A percentile compares a stretch with the other conserved stretches of the same genome.
phyloP scores from a whole-genome alignment of 768 basidiomycete genomes.

The Phlebiopsis gigantea region DNA sequence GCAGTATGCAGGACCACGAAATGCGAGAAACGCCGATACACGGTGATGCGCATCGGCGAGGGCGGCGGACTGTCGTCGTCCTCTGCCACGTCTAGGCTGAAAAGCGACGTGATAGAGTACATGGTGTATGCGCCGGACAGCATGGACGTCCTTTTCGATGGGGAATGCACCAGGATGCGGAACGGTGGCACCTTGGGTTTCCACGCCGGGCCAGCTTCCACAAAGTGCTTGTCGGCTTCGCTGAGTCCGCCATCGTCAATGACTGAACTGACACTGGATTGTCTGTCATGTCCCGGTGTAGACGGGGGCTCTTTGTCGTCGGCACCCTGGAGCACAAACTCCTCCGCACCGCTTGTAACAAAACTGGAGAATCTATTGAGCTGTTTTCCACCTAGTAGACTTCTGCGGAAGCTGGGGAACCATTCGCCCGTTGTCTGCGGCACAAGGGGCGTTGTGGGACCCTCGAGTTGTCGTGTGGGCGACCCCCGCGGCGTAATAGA shows the following conservation, averaged over 20 bases:
- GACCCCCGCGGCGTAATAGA: conserved; percentile 48
- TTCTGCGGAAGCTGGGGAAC: conserved; percentile 67
- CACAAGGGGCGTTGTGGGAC: conserved; percentile 29
- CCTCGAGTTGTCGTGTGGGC: conserved; percentile 19
- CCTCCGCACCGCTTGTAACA: conserved; percentile 82
- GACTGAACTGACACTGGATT: conserved; percentile 32
- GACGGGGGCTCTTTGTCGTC: conserved; percentile 28
- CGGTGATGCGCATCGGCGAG: conserved; percentile 57
- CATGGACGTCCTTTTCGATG: conserved; percentile 64
- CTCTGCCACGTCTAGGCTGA: conserved; percentile 32
- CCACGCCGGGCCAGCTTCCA: conserved; percentile 63
- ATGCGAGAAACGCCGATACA: conserved; percentile 79
- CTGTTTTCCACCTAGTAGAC: conserved; percentile 70
- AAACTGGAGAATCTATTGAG: conserved; percentile 84
- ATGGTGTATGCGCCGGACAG: conserved; percentile 70
- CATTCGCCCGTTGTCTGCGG: conserved; percentile 74
- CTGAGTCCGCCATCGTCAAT: conserved; percentile 19
- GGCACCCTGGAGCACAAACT: conserved; percentile 70
- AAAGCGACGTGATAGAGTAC: conserved; percentile 74
- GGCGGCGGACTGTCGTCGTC: conserved; percentile 19
- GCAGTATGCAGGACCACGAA: conserved; percentile 76
- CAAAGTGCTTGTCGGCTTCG: conserved; percentile 65
- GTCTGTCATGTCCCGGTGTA: conserved; percentile 14
- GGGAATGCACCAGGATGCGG: conserved; percentile 72
- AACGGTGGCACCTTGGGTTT: conserved; percentile 68